Evolutionary conservation across 805 yeast species (phyloP).

Genomic region (Zygoascus tannicola): DNA sequence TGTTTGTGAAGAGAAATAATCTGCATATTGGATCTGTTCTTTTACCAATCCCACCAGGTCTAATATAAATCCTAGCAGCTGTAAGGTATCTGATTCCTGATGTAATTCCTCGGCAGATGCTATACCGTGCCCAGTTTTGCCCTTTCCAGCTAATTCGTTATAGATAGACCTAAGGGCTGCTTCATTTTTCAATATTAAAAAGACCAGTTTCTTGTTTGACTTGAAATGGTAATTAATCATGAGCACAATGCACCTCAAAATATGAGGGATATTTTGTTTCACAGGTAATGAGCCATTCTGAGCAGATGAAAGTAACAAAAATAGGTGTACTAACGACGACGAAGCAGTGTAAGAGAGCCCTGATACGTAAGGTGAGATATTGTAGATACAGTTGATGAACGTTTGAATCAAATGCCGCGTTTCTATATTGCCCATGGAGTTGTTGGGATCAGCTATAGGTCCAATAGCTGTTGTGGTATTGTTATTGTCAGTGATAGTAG

Average conservation of each 20-base stretch:
- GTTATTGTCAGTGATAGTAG: background rate
- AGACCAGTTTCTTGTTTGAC: constrained; percentile 20
- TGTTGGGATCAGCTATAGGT: background rate
- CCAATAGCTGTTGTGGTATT: background rate
- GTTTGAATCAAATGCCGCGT: constrained; percentile 17
- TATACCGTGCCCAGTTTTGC: background rate
- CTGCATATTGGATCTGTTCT: constrained; percentile 8
- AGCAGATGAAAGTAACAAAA: constrained; percentile 16
- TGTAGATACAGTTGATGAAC: constrained; percentile 23
- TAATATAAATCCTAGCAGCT: constrained; percentile 12
- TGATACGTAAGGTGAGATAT: constrained; percentile 24
- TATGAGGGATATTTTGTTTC: constrained; percentile 19
- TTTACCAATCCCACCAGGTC: constrained; percentile 8
- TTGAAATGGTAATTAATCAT: constrained; percentile 21
- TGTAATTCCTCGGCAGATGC: background rate
- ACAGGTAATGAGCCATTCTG: constrained; percentile 13
- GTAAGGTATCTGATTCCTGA: constrained; percentile 8
- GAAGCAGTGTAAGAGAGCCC: constrained; percentile 23
- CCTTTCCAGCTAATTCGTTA: background rate
- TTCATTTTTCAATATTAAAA: constrained; percentile 20
- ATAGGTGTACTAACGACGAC: constrained; percentile 21
- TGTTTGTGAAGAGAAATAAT: constrained; percentile 8
- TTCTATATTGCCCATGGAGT: background rate
- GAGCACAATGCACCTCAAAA: constrained; percentile 18
- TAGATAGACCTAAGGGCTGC: constrained; percentile 12